Evolutionary conservation across 495 filamentous ascomycete genomes (phyloP), one percentile per base, ranked within the genome.

Genomic region (Lasiosphaeria miniovina): DNA sequence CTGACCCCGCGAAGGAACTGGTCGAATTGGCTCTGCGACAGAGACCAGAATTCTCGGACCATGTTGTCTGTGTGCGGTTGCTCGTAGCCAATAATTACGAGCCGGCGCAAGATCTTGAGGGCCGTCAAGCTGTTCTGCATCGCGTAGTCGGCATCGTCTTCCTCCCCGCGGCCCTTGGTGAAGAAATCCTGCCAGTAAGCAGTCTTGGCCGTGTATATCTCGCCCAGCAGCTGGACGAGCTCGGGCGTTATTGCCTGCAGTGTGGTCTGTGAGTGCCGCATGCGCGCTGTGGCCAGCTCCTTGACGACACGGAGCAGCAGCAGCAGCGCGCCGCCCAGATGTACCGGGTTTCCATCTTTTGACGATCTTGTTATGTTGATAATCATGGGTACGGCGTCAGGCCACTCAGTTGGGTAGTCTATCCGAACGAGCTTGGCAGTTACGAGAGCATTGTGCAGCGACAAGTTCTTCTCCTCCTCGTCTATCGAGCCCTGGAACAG

Each of bases 401-500:
- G 78, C 90, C 94, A 98, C 17, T 93, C 90, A 52, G 80, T 75
- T 4, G 94, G 94, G 71, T 89, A 98, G 65, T 97, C 94, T 67
- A 89, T 87, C 17, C 94, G 82, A 48, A 91, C 82, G 36, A 98
- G 87, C 72, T 96, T 98, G 8, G 91, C 88, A 49, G 91, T 79
- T 57, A 92, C 85, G 52, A 98, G 79, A 8, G 93, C 88, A 75
- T 95, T 95, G 65, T 96, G 90, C 40, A 91, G 71, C 24, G 90
- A 90, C 7, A 98, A 80, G 31, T 84, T 81, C 49, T 77, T 81
- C 43, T 89, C 85, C 2, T 85, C 82, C 68, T 98, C 94, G 64
- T 83, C 77, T 43, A 92, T 77, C 10, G 88, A 87, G 53, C 86
- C 86, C 59, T 88, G 78, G 4, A 97, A 74, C 17, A 91, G 81